A percentile compares a stretch with the other conserved stretches of the same genome.
Conservation (phyloP, 1,284 basidiomycete species). For the Lignosus rhinocerotis region DNA sequence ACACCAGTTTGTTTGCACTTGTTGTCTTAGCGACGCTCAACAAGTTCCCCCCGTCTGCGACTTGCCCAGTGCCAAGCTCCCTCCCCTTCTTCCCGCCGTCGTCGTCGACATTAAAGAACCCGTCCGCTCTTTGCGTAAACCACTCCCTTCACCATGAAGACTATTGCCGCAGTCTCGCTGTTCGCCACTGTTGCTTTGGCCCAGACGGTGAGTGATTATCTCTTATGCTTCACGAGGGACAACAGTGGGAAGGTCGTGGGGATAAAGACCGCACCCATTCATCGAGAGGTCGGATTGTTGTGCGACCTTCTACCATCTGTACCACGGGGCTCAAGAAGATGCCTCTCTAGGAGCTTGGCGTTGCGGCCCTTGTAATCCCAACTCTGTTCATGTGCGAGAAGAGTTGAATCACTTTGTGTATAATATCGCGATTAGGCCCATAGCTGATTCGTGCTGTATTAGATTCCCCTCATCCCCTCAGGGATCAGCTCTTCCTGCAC, state of each 20-base stretch:
- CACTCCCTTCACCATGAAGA: conserved; percentile 47
- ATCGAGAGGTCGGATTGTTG: not conserved
- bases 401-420: not conserved
- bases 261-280: not conserved
- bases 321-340: too few relatives aligned
- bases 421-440: not conserved
- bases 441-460: not conserved
- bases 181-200: conserved; percentile 48
- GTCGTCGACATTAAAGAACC: conserved; percentile 46
- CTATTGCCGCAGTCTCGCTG: conserved; percentile 47
- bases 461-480: conserved; percentile 60
- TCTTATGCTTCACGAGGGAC: not conserved
- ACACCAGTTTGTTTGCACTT: conserved; percentile 25
- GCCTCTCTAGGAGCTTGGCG: too few relatives aligned
- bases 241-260: not conserved
- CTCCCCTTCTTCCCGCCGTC: conserved; percentile 35
- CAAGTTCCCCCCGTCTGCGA: conserved; percentile 8
- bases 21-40: conserved; percentile 28
- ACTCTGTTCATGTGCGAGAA: not conserved
- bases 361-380: not conserved
- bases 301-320: too few relatives aligned
- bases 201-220: conserved; percentile 36
- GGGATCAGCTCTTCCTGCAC: conserved; percentile 62
- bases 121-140: conserved; percentile 50
- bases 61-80: conserved; percentile 9